A percentile compares a stretch with the other conserved stretches of the same genome.
These are phyloP conservation scores for Puccinia coronata DNA, from an alignment of 1,284 basidiomycete species.

Conservation along the genomic window DNA sequence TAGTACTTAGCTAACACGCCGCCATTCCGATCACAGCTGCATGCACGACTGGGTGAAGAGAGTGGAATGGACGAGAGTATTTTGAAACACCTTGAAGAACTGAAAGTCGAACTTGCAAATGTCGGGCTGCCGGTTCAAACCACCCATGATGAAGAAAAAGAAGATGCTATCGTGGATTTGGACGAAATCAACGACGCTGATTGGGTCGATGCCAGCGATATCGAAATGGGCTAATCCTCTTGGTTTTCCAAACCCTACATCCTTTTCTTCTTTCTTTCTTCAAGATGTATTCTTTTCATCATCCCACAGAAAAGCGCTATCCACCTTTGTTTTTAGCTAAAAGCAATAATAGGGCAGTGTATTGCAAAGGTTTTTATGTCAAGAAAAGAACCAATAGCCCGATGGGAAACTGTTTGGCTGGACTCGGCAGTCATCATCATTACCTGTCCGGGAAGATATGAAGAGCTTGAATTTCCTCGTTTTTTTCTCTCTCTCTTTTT, in stretches of 20 bases:
- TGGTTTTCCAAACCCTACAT: neutral
- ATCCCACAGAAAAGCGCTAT: no score
- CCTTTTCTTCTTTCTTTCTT: no score
- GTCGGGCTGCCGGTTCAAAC: slow-evolving; percentile 64
- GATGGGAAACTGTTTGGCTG: no score
- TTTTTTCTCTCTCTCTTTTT: no score
- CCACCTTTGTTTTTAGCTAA: no score
- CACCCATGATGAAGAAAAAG: neutral
- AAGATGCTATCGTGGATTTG: neutral
- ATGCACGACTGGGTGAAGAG: slow-evolving; percentile 71
- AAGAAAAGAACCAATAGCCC: no score
- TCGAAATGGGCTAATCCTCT: slow-evolving; percentile 27
- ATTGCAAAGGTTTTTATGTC: no score
- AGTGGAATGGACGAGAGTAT: slow-evolving; percentile 76
- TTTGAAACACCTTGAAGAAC: slow-evolving; percentile 73
- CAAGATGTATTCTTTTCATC: no score
- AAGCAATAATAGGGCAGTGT: no score
- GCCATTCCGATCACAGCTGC: slow-evolving; percentile 48
- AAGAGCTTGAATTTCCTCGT: no score
- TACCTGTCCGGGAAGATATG: no score
- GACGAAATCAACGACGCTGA: slow-evolving; percentile 32
- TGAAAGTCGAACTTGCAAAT: slow-evolving; percentile 70
- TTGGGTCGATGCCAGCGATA: slow-evolving; percentile 48
- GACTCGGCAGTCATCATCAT: no score
- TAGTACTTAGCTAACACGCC: neutral